Percentiles rank a stretch among this genome's conserved stretches.
phyloP scores from a whole-genome alignment of 2,329 filamentous ascomycete species.

The Phyllosticta citrichinensis region DNA sequence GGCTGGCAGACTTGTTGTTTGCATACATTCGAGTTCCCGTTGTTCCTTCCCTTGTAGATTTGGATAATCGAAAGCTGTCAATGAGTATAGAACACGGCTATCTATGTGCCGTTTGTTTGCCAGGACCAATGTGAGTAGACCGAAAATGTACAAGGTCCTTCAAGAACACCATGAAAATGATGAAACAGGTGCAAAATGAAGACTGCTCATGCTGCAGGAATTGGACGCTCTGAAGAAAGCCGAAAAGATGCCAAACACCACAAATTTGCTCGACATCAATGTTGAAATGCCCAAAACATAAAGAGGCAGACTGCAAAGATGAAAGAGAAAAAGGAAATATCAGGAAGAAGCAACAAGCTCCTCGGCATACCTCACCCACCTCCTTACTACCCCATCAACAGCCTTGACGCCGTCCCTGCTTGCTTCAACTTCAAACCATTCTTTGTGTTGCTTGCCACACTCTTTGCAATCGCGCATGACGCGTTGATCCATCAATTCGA shows the following conservation, averaged over 20 bases:
- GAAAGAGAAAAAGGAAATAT: neutral
- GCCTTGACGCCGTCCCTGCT: conserved; percentile 56
- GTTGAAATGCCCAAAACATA: neutral
- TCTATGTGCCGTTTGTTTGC: neutral
- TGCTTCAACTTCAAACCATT: conserved; percentile 91
- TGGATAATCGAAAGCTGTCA: neutral
- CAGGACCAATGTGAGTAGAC: neutral
- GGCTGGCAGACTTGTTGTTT: neutral
- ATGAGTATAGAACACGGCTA: neutral
- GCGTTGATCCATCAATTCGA: conserved; percentile 61
- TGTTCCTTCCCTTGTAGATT: neutral
- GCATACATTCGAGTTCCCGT: too few relatives aligned
- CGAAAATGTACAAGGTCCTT: neutral
- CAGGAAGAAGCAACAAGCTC: conserved; percentile 9
- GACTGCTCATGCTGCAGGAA: neutral
- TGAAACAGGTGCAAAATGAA: neutral
- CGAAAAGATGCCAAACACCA: neutral
- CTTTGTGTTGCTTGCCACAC: conserved; percentile 77
- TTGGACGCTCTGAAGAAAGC: neutral
- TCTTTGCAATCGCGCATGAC: conserved; percentile 57
- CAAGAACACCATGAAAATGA: neutral
- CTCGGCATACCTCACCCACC: conserved; percentile 84
- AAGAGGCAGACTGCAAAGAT: neutral
- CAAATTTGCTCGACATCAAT: neutral
- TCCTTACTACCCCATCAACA: conserved; percentile 63